Evolutionary conservation across 352 stramenopile species (phyloP).

Genomic region (Globisporangium nagaii): DNA sequence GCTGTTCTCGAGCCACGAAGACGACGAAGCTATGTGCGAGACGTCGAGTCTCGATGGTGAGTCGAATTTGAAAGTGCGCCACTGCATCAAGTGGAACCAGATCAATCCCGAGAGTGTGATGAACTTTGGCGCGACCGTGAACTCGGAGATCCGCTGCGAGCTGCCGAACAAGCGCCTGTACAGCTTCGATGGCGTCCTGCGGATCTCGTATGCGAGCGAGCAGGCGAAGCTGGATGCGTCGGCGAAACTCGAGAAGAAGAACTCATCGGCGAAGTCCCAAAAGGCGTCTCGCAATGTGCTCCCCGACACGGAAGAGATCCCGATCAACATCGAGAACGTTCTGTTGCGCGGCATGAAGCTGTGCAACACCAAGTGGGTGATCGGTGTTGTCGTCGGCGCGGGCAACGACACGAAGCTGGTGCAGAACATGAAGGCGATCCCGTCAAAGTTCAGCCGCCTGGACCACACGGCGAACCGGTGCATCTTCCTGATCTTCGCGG

Average conservation of each 20-base stretch:
- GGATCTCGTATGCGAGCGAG: constrained; percentile 25
- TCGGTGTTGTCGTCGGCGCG: constrained; percentile 72
- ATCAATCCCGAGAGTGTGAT: constrained; percentile 26
- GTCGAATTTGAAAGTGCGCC: constrained; percentile 75
- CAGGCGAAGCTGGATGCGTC: constrained; percentile 16
- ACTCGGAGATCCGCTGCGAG: constrained; percentile 68
- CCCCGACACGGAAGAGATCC: constrained; percentile 45
- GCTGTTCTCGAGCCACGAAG: constrained; percentile 76
- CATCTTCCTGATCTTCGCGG: constrained; percentile 79
- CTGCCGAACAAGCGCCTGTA: constrained; percentile 78
- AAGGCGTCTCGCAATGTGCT: background rate
- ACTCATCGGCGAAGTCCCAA: background rate
- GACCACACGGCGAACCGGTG: constrained; percentile 76
- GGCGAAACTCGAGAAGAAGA: background rate
- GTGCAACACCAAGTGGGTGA: constrained; percentile 78
- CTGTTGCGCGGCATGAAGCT: constrained; percentile 78
- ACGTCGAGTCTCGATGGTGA: constrained; percentile 82
- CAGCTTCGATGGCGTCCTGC: constrained; percentile 72
- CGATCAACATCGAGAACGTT: constrained; percentile 77
- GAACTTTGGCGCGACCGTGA: constrained; percentile 48
- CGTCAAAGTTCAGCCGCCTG: constrained; percentile 81
- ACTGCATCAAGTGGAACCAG: constrained; percentile 56
- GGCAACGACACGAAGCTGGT: constrained; percentile 81
- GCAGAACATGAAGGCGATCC: constrained; percentile 83
- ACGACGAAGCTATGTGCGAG: constrained; percentile 69